Percentiles rank a stretch among this genome's conserved stretches.
These are phyloP conservation scores for Rubroshorea leprosula DNA, from an alignment of 345 rosid species.

Conservation along the genomic window DNA sequence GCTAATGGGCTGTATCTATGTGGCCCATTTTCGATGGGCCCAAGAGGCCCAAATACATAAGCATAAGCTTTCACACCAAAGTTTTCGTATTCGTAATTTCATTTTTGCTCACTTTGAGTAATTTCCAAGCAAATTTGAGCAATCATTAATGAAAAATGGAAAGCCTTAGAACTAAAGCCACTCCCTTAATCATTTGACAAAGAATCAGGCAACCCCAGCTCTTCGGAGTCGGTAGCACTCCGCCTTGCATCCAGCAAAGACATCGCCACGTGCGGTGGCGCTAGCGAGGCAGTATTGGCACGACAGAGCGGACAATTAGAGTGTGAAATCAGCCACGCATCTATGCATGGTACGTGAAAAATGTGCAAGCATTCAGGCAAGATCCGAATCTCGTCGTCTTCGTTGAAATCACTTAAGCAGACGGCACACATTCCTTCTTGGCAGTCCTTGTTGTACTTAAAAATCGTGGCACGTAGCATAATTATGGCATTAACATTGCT, in stretches of 20 bases:
- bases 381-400: neutral
- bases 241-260: neutral
- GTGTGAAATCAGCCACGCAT: slow-evolving; percentile 44
- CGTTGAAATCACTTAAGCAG: neutral
- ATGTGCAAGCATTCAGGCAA: slow-evolving; percentile 1
- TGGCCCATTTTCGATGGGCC: too few relatives aligned
- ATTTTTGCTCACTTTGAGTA: too few relatives aligned
- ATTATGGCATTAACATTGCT: too few relatives aligned
- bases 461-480: neutral
- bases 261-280: neutral
- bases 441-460: neutral
- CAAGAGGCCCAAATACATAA: too few relatives aligned
- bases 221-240: too few relatives aligned
- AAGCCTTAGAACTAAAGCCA: neutral
- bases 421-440: neutral
- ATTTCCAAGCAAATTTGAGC: too few relatives aligned
- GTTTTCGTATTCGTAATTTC: too few relatives aligned
- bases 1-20: too few relatives aligned
- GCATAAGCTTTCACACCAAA: too few relatives aligned
- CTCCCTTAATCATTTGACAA: neutral
- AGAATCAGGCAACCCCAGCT: too few relatives aligned
- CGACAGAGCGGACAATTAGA: slow-evolving; percentile 51
- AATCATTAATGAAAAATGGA: too few relatives aligned
- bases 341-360: slow-evolving; percentile 47
- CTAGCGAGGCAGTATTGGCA: slow-evolving; percentile 6